These are phyloP conservation scores for Perilla frutescens DNA, from an alignment of 257 asterid genomes.

Conservation along the genomic window DNA sequence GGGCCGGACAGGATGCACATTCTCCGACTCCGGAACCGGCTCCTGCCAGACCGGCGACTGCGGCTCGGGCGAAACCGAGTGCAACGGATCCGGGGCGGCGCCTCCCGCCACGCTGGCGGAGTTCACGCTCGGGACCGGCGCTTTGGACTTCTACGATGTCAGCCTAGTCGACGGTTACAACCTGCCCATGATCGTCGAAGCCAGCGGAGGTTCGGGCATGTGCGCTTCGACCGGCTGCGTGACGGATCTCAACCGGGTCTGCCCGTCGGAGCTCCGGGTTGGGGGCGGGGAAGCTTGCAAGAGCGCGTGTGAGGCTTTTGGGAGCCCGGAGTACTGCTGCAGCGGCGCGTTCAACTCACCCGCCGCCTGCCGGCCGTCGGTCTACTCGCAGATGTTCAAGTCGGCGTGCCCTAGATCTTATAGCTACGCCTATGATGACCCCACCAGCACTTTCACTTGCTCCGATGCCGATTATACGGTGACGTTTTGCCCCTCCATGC, in stretches of 20 bases:
- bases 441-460: conserved; percentile 95
- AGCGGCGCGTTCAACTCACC: conserved; percentile 92
- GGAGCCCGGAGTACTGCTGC: conserved; percentile 83
- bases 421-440: conserved; percentile 96
- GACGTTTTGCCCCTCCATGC: conserved; percentile 86
- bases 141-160: conserved; percentile 82
- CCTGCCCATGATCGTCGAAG: conserved; percentile 77
- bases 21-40: conserved; percentile 63
- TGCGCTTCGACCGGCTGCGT: conserved; percentile 97
- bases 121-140: conserved; percentile 79
- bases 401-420: conserved; percentile 83
- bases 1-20: conserved; percentile 84
- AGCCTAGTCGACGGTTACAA: conserved; percentile 98
- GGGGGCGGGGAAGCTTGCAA: conserved; percentile 75
- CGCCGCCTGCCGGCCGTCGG: conserved; percentile 78
- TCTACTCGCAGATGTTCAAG: conserved; percentile 84
- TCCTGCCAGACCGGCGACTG: conserved; percentile 83
- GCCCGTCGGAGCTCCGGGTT: conserved; percentile 81
- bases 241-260: conserved; percentile 85
- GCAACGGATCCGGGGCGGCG: conserved; percentile 89
- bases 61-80: conserved; percentile 78
- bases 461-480: conserved; percentile 83
- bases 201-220: conserved; percentile 84
- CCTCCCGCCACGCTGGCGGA: conserved; percentile 97
- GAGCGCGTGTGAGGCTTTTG: conserved; percentile 95